phyloP scores from a whole-genome alignment of 352 stramenopile genomes.

The Chrysophaeum taylorii region DNA sequence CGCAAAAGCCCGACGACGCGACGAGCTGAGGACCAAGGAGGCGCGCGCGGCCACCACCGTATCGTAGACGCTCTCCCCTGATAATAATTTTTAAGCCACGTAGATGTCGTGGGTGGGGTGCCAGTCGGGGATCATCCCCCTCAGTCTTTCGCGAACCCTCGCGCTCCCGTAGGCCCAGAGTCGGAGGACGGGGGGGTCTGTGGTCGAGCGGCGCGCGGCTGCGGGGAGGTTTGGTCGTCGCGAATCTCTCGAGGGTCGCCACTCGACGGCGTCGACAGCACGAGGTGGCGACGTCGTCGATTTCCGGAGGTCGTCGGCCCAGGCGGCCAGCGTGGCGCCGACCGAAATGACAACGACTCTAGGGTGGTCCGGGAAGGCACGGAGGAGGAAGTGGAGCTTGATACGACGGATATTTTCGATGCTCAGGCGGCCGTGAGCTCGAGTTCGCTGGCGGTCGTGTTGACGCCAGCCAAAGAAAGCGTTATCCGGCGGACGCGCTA shows the following conservation, averaged over 20 bases:
- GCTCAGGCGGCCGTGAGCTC: slow-evolving; percentile 15
- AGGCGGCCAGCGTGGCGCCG: slow-evolving; percentile 11
- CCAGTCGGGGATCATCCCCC: neutral
- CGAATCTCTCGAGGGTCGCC: slow-evolving; percentile 8
- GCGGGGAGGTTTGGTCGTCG: too few species aligned
- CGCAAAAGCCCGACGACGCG: too few species aligned
- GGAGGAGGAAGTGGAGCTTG: slow-evolving; percentile 18
- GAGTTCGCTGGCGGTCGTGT: slow-evolving; percentile 17
- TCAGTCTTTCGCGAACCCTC: neutral
- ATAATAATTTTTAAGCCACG: slow-evolving; percentile 2
- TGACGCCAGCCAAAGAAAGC: slow-evolving; percentile 13
- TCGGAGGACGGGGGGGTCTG: neutral
- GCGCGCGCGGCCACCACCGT: too few species aligned
- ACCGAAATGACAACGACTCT: slow-evolving; percentile 2
- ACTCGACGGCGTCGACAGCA: neutral
- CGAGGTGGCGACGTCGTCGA: neutral
- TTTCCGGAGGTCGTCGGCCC: slow-evolving; percentile 2
- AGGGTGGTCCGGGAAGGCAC: neutral
- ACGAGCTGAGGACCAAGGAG: too few species aligned
- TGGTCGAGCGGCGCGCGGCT: too few species aligned
- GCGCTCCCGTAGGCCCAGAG: slow-evolving; percentile 4
- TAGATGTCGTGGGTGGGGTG: neutral
- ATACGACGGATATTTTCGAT: slow-evolving; percentile 18
- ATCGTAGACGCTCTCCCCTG: too few species aligned
- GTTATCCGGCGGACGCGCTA: neutral